phyloP scores from a whole-genome alignment of 106 monocot genomes.

The Dendrobium officinale region DNA sequence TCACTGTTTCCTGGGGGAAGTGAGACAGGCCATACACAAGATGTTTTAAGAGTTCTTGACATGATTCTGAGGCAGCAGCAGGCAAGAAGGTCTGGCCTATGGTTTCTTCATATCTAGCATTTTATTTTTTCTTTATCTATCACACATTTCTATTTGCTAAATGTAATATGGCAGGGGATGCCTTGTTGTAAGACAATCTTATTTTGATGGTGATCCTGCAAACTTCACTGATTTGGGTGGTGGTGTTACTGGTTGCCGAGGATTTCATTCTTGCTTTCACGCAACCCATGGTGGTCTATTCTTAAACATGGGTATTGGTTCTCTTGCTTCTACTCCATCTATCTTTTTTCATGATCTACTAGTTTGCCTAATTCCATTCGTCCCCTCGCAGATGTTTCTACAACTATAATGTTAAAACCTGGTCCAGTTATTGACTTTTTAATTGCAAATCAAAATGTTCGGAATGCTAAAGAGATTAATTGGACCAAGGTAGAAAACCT shows the following conservation, averaged over 20 bases:
- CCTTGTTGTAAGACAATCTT: constrained; percentile 71
- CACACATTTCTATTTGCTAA: not conserved
- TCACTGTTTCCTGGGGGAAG: constrained; percentile 30
- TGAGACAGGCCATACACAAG: constrained; percentile 38
- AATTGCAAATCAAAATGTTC: constrained; percentile 57
- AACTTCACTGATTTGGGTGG: constrained; percentile 60
- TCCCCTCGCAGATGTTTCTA: constrained; percentile 62
- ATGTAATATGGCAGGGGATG: constrained; percentile 42
- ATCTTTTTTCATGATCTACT: not conserved
- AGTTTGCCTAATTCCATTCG: not conserved
- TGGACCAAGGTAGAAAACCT: constrained; percentile 52
- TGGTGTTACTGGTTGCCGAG: constrained; percentile 62
- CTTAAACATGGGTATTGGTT: constrained; percentile 72
- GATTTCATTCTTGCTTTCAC: constrained; percentile 64
- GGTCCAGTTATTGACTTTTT: constrained; percentile 76
- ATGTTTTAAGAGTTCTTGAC: constrained; percentile 63
- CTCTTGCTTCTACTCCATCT: not conserved
- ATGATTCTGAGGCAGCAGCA: constrained; percentile 69
- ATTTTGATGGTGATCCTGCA: constrained; percentile 38
- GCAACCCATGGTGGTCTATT: constrained; percentile 53
- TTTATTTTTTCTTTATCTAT: not conserved
- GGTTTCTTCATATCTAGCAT: not conserved
- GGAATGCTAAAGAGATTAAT: constrained; percentile 40
- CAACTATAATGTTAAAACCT: constrained; percentile 62
- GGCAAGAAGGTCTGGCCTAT: constrained; percentile 48